Base-by-base conservation (phyloP, 768 basidiomycete genomes). In the Auricularia auricula-judae region DNA sequence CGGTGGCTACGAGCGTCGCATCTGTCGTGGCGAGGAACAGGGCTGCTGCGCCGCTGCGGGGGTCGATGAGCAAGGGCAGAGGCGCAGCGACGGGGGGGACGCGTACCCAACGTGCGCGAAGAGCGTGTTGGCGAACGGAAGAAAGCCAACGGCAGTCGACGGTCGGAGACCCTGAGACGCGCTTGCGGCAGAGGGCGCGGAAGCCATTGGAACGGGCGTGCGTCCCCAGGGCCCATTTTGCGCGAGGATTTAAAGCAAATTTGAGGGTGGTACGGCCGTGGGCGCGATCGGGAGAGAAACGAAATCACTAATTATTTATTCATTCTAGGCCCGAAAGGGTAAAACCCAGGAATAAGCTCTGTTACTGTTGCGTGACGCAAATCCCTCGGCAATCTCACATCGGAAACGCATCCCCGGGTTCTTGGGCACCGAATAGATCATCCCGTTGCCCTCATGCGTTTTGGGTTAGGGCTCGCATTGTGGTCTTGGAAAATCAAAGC, bases 11-110 rank as follows among this genome's bases (percentile, higher is more conserved):
- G 67, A 93, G 87, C 10, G 82, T 84, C 81, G 88, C 84, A 73
- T 93, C 91, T 4, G 91, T 93, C 11, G 91, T 93, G 2, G 91
- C 91, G 11, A 93, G 84, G 73, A 93, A 93, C 64, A 93, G 73
- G 10, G 90, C 80, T 74, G 93, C 73, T 3, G 89, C 90, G 43
- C 89, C 88, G 58, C 91, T 92, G 71, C 35, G 65, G 34, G 36
- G 51, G 56, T 14, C 12, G n/a, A 53, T 29, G 35, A 47, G n/a
- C 43, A 51, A 44, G 36, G 33, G 51, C 12, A 34, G 35, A 21
- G 36, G 53, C 29, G 35, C 36, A 62, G 60, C 39, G 67, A n/a
- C 18, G 34, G 42, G 43, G 33, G 16, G 35, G 65, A 73, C 70
- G 61, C 61, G 65, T 74, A 89, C 89, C 89, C 89, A 67, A 88